Evolutionary conservation across 73 alveolate species (phyloP).

Genomic region (Blepharisma stoltei): DNA sequence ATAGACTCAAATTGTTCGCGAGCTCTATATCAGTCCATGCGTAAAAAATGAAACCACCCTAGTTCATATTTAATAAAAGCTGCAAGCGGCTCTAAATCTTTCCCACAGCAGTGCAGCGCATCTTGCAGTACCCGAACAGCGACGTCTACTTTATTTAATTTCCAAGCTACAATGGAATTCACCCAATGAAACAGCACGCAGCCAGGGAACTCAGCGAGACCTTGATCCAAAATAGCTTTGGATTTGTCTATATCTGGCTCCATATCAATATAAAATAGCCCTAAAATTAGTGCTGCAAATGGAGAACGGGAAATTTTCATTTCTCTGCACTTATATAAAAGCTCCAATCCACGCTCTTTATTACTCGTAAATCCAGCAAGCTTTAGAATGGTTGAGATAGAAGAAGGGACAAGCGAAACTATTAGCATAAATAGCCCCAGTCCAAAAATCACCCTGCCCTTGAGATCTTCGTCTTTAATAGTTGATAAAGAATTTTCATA

Average conservation of each 20-base stretch:
- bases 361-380: conserved; percentile 54
- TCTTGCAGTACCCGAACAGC: conserved; percentile 47
- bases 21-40: conserved; percentile 41
- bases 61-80: conserved; percentile 61
- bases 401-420: conserved; percentile 43
- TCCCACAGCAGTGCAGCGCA: conserved; percentile 40
- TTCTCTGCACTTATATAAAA: conserved; percentile 41
- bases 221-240: conserved; percentile 27
- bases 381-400: conserved; percentile 39
- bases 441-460: conserved; percentile 46
- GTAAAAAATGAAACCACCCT: conserved; percentile 60
- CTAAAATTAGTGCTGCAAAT: conserved; percentile 48
- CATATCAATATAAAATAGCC: conserved; percentile 49
- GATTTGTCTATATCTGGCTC: conserved; percentile 53
- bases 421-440: conserved; percentile 54
- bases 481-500: conserved; percentile 31
- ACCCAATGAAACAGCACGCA: conserved; percentile 62
- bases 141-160: conserved; percentile 47
- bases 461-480: conserved; percentile 32
- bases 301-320: conserved; percentile 31
- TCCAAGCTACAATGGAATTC: conserved; percentile 53
- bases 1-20: conserved; percentile 40
- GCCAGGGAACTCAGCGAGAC: conserved; percentile 42
- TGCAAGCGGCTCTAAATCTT: conserved; percentile 34
- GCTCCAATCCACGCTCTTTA: conserved; percentile 43